Conservation (phyloP, 2,329 filamentous ascomycete genomes). For the Fusarium sp. region DNA sequence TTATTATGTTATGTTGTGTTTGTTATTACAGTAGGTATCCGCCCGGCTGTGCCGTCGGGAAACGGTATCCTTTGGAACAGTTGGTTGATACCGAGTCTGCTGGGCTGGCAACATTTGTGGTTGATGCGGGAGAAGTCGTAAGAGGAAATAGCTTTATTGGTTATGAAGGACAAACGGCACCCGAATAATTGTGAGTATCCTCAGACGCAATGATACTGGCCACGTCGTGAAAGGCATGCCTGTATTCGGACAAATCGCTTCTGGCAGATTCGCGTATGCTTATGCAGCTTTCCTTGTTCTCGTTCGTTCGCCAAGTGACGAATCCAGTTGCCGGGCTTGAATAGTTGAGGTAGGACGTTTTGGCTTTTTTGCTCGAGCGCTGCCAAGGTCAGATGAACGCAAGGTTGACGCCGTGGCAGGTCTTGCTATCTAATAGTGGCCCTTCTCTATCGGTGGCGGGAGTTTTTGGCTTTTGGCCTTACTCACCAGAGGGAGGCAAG, state of each 20-base stretch:
- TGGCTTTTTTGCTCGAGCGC: background rate
- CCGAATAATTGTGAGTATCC: background rate
- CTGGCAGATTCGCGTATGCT: constrained; percentile 2
- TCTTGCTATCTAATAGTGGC: background rate
- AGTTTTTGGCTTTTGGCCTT: background rate
- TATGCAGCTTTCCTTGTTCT: constrained; percentile 27
- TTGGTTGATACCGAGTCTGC: background rate
- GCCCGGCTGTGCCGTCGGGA: constrained; percentile 18
- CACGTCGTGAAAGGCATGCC: constrained; percentile 2
- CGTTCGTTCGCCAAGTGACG: constrained; percentile 8
- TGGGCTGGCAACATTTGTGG: background rate
- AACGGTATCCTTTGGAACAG: background rate
- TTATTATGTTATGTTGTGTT: constrained; percentile 16
- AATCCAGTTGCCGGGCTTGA: background rate
- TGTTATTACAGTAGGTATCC: constrained; percentile 20
- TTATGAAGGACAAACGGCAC: constrained; percentile 3
- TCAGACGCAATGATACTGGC: constrained; percentile 3
- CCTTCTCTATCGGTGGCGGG: background rate
- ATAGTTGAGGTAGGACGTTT: background rate
- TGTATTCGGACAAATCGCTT: constrained; percentile 1
- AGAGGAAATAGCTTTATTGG: constrained; percentile 8
- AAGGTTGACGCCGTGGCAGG: constrained; percentile 22
- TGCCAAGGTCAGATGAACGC: constrained; percentile 30
- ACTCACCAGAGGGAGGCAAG: background rate
- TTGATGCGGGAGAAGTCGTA: constrained; percentile 12